Evolutionary conservation across 169 alveolate genomes (phyloP), one percentile per base, ranked within the genome.

Genomic region (Plasmodium fragile): DNA sequence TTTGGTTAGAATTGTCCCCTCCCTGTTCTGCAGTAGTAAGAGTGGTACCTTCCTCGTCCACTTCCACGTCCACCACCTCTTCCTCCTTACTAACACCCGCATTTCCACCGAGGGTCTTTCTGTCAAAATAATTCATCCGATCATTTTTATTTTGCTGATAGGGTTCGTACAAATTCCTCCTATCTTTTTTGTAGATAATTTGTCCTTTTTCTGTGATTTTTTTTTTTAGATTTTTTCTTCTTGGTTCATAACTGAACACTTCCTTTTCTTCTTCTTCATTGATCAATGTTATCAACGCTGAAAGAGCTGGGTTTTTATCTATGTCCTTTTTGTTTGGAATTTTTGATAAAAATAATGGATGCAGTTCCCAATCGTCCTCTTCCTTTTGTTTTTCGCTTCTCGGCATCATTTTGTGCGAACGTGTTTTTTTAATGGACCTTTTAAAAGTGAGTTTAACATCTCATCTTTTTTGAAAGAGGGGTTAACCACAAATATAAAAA

Each of bases 261-360:
- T 90, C 94, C 49, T 90, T 79, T 69, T 90, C 94, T 49, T 89
- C 94, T 70, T 90, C 94, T 80, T 90, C 94, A 49, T 90, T 90
- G 53, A 90, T 90, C 75, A 90, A 43, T 10, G 92, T 80, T 69
- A 90, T 90, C 73, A 90, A 49, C 25, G 94, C 94, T 25, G 91
- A 78, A 7, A 90, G 83, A 59, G 94, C 94, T 41, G 69, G n/a
- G 73, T 90, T 79, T 25, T 90, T 90, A 81, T 90, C 92, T 16
- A 90, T 90, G 75, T 90, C 94, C 30, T 90, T 72, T 90, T 90
- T 90, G 30, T 43, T 69, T n/a, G 94, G 94, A 18, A 90, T 90
- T 90, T 90, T 90, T 36, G 94, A 90, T 45, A 90, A 75, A 69
- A 90, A 90, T 53, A 90, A 69, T 45, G 94, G 94, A 81, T 90